Base-by-base conservation (phyloP, 1,284 basidiomycete genomes). In the Fomitopsis betulina region DNA sequence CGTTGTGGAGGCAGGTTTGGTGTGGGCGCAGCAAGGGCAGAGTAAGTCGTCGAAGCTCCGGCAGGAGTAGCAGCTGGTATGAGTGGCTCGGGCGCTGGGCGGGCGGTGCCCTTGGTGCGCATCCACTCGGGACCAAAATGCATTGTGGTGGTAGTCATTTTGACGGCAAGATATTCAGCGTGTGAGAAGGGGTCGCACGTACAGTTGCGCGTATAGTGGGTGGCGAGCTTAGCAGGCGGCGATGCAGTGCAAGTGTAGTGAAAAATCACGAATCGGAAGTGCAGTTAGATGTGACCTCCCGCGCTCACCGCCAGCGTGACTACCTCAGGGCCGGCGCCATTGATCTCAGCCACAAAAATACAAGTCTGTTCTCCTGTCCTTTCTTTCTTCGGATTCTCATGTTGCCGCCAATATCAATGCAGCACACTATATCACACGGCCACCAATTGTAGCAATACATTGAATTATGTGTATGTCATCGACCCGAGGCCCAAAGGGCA, bases 111-210 rank as follows among this genome's bases (percentile, higher is more conserved):
- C 72, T 91, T 91, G 62, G 85, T 82, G 66, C 91, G 85, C 90
- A 93, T 92, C 91, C 91, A 93, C 76, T 93, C 90, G 53, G 90
- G 91, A 68, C 88, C 89, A 77, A 92, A 91, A 72, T 92, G 91
- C 83, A 91, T 87, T 21, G 88, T 87, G 53, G 81, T 79, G 55
- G 86, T 79, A 60, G 86, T 81, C 86, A 90, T 91, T 80, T 79
- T 72, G 65, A 59, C 57, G 45, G 43, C 32, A 15, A 39, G 10
- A 42, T 23, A 23, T 5, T 52, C 42, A n/a, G 35, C n/a, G 21
- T 43, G n/a, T 23, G 38, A 42, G 19, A 21, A 27, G 19, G 17
- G 23, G 23, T 40, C 30, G 35, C 25, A 53, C n/a, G 37, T 23
- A 12, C 13, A 25, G 43, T 45, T 53, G 58, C 58, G 57, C 56